Conservation (phyloP, 2,329 filamentous ascomycete species). For the Arthrobotrys megalospora region DNA sequence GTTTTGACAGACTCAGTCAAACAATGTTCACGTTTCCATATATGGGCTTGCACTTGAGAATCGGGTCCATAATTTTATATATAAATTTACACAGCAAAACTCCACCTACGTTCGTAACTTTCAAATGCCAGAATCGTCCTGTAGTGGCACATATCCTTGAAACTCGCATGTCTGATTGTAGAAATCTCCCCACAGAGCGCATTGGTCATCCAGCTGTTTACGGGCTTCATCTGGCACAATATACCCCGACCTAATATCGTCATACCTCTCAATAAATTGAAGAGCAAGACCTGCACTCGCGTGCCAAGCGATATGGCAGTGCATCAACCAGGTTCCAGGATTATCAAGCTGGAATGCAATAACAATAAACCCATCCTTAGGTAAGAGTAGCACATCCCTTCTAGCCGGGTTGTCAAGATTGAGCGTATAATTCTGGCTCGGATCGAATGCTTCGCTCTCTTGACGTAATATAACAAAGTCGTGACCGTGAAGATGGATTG, state of each 20-base stretch:
- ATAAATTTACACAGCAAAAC: no score
- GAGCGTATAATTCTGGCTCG: slow-evolving; percentile 46
- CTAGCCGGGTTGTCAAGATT: slow-evolving; percentile 67
- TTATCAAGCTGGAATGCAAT: slow-evolving; percentile 72
- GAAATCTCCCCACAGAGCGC: background rate
- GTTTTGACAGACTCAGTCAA: no score
- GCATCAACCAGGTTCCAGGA: slow-evolving; percentile 73
- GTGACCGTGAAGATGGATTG: slow-evolving; percentile 72
- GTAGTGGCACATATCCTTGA: background rate
- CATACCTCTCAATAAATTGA: slow-evolving; percentile 70
- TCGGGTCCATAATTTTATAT: no score
- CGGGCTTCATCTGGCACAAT: background rate
- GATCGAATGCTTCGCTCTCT: slow-evolving; percentile 62
- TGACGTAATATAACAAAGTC: slow-evolving; percentile 72
- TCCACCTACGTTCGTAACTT: no score
- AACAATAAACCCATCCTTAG: slow-evolving; percentile 69
- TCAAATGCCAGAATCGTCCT: background rate
- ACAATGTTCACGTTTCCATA: no score
- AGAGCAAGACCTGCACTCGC: slow-evolving; percentile 74
- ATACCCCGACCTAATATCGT: background rate
- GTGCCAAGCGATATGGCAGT: slow-evolving; percentile 77
- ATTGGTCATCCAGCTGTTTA: background rate
- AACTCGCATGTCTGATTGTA: background rate
- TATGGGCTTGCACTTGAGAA: no score
- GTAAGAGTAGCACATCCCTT: slow-evolving; percentile 67